A percentile compares a stretch with the other conserved stretches of the same genome.
phyloP scores from a whole-genome alignment of 352 stramenopile species.

The Pilasporangium apinafurcum region DNA sequence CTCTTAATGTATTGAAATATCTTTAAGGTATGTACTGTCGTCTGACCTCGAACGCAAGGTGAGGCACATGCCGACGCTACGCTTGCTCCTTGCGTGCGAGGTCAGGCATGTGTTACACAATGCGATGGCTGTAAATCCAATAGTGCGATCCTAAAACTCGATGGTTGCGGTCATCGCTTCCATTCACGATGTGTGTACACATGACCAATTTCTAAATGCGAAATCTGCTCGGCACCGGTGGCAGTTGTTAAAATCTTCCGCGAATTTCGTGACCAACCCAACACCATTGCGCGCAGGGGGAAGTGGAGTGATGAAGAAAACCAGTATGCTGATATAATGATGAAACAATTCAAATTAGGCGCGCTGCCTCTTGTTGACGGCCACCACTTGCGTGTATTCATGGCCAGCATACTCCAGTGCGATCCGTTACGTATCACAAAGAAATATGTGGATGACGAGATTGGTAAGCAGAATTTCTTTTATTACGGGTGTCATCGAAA shows the following conservation, averaged over 20 bases:
- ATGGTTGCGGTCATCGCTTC: slow-evolving; percentile 69
- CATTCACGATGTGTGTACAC: slow-evolving; percentile 69
- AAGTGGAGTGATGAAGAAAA: slow-evolving; percentile 74
- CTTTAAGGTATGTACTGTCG: no score
- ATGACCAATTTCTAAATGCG: slow-evolving; percentile 57
- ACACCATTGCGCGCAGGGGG: slow-evolving; percentile 53
- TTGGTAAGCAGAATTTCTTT: slow-evolving; percentile 78
- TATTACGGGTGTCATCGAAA: slow-evolving; percentile 47
- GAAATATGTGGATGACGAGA: slow-evolving; percentile 65
- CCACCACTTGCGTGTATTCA: slow-evolving; percentile 65
- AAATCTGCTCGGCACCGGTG: slow-evolving; percentile 47
- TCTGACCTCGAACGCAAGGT: no score
- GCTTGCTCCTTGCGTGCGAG: no score
- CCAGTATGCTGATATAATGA: slow-evolving; percentile 78
- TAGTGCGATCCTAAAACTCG: slow-evolving; percentile 58
- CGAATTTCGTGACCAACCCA: slow-evolving; percentile 23
- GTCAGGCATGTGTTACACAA: no score
- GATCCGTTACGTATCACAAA: slow-evolving; percentile 81
- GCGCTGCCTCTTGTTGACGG: slow-evolving; percentile 56
- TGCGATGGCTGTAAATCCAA: slow-evolving; percentile 70
- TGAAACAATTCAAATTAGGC: slow-evolving; percentile 77
- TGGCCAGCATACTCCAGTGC: slow-evolving; percentile 71
- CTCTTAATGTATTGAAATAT: no score
- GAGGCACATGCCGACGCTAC: no score
- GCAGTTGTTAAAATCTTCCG: slow-evolving; percentile 42